Base-by-base conservation (phyloP, 257 asterid genomes). In the Phtheirospermum japonicum region DNA sequence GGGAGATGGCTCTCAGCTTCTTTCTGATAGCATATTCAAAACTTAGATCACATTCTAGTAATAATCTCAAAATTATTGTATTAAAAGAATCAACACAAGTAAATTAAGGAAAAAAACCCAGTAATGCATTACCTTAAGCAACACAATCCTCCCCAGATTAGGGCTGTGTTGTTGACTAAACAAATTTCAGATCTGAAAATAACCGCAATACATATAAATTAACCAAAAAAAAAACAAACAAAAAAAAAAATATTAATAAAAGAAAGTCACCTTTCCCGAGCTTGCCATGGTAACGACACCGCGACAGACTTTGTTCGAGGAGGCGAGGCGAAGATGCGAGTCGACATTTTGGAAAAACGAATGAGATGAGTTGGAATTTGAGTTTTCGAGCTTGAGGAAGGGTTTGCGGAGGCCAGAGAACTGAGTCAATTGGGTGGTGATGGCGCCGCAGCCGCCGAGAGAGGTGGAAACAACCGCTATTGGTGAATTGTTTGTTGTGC, bases 1-100 rank as follows among this genome's bases (percentile, higher is more conserved):
- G 98, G 98, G 50, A 91, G 94, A 73, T 86, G 98, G 56, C 71
- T 75, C 74, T 91, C 98, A 23, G 98, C 94, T 73, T 91, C 98
- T 80, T 80, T 91, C 98, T 91, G 77, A 17, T 23, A 26, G n/a
- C n/a, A 20, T 32, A 52, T 16, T 51, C 23, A 2, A n/a, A n/a
- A 58, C 2, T 58, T 77, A 13, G 26, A 53, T 70, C 45, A 50
- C 36, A 12, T 10, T 3, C n/a, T 37, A 51, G 30, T n/a, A n/a
- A n/a, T 54, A 28, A 54, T 26, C 28, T 54, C 8, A n/a, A 50
- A 48, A 16, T 16, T 0, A 46, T 13, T 31, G 17, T 17, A 23
- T 13, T 39, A 4, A 5, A 18, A 2, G 19, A 51, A n/a, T n/a
- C n/a, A n/a, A 18, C n/a, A n/a, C n/a, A n/a, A n/a, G n/a, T n/a